These are phyloP conservation scores for Jamesozyma hellenica DNA, from an alignment of 805 yeast genomes.

Conservation along the genomic window DNA sequence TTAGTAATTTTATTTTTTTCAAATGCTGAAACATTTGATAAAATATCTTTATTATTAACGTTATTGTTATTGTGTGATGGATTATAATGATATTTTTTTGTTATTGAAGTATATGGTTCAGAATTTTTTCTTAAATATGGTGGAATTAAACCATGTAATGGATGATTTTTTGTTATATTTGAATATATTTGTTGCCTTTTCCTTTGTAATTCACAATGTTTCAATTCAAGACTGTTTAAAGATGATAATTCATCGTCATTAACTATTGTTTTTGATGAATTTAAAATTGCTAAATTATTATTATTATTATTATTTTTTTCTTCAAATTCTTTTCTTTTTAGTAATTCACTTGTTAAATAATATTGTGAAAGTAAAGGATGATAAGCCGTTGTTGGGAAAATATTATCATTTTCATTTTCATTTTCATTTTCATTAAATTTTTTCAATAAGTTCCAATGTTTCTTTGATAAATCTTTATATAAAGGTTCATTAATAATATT, in stretches of 20 bases:
- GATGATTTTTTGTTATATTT: not conserved
- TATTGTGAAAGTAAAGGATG: slow-evolving; percentile 86
- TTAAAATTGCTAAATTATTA: no score
- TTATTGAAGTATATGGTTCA: slow-evolving; percentile 40
- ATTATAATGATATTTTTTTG: slow-evolving; percentile 17
- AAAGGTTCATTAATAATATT: slow-evolving; percentile 51
- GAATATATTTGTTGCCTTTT: no score
- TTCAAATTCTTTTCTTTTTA: slow-evolving; percentile 28
- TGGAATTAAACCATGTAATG: slow-evolving; percentile 13
- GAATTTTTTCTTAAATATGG: slow-evolving; percentile 37
- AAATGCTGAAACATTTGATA: not conserved
- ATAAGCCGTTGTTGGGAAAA: slow-evolving; percentile 62
- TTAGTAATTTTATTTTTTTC: slow-evolving; percentile 3
- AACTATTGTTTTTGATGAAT: no score
- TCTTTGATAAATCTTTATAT: slow-evolving; percentile 33
- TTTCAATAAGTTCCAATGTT: slow-evolving; percentile 14
- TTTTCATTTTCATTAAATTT: not conserved
- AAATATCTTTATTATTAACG: not conserved
- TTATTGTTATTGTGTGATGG: no score
- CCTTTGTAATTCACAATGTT: not conserved
- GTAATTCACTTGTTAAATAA: slow-evolving; percentile 77
- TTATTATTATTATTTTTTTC: not conserved
- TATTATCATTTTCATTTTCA: no score
- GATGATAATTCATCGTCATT: not conserved
- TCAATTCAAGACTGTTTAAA: not conserved